Evolutionary conservation across 495 filamentous ascomycete genomes (phyloP).

Genomic region (Daldinia childiae): DNA sequence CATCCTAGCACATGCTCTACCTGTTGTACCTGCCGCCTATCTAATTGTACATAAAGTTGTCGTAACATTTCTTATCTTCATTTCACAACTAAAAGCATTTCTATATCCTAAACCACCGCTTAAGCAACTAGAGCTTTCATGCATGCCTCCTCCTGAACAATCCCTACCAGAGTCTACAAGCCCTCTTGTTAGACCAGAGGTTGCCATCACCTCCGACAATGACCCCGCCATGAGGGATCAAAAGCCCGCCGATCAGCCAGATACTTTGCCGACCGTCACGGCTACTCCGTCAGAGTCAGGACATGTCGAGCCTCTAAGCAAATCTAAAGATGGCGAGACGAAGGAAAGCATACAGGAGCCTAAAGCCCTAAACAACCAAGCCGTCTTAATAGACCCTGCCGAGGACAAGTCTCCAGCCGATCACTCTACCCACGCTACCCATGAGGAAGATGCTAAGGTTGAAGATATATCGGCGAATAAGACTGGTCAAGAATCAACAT

Average conservation of each 20-base stretch:
- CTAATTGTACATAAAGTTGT: not conserved
- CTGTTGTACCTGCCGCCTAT: constrained; percentile 1
- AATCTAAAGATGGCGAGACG: constrained; percentile 21
- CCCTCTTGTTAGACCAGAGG: constrained; percentile 38
- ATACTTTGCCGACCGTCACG: constrained; percentile 35
- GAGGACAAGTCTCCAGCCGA: constrained; percentile 19
- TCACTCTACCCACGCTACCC: not conserved
- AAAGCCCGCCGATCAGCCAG: constrained; percentile 31
- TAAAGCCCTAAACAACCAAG: constrained; percentile 5
- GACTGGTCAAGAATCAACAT: constrained; percentile 1
- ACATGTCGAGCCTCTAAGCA: constrained; percentile 14
- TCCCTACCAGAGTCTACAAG: constrained; percentile 34
- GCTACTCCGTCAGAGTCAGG: constrained; percentile 21
- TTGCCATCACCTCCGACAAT: constrained; percentile 38
- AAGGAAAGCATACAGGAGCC: not conserved
- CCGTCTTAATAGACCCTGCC: constrained; percentile 17
- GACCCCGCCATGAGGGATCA: constrained; percentile 47
- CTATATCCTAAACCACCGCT: not conserved
- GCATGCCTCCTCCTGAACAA: constrained; percentile 47
- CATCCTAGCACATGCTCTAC: not conserved
- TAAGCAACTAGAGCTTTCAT: constrained; percentile 32
- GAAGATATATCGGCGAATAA: constrained; percentile 11
- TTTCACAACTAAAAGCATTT: constrained; percentile 2
- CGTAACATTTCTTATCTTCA: constrained; percentile 6
- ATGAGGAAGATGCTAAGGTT: constrained; percentile 7